Percentiles rank a stretch among this genome's conserved stretches.
These are phyloP conservation scores for Carallia pectinifolia DNA, from an alignment of 345 rosid species.

Conservation along the genomic window DNA sequence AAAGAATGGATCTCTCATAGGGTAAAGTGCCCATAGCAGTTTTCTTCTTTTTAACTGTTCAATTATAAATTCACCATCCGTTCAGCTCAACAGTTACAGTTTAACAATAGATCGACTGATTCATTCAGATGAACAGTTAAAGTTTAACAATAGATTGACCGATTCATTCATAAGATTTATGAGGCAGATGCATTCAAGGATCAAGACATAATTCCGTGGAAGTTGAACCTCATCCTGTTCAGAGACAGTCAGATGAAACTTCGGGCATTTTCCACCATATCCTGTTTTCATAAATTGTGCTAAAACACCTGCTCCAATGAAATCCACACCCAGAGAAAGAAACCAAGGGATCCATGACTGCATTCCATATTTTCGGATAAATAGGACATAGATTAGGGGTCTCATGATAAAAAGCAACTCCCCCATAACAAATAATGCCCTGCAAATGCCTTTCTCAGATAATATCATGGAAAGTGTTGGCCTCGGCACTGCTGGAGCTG, in stretches of 20 bases:
- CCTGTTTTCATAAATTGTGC: conserved; percentile 37
- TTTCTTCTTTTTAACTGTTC: conserved; percentile 76
- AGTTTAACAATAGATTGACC: neutral
- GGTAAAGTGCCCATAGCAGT: conserved; percentile 83
- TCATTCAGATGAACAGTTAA: neutral
- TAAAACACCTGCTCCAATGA: conserved; percentile 53
- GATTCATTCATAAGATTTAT: neutral
- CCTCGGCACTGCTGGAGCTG: conserved; percentile 44
- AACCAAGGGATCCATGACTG: conserved; percentile 95
- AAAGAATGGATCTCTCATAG: conserved; percentile 96
- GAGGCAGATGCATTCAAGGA: neutral
- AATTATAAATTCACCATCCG: conserved; percentile 12
- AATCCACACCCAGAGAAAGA: conserved; percentile 68
- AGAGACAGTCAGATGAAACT: conserved; percentile 41
- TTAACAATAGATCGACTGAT: neutral
- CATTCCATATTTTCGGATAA: conserved; percentile 70
- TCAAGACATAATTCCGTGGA: neutral
- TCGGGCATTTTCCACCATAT: conserved; percentile 37
- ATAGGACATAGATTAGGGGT: conserved; percentile 84
- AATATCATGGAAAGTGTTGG: conserved; percentile 49
- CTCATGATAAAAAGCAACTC: conserved; percentile 75
- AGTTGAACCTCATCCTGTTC: conserved; percentile 77
- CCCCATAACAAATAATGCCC: conserved; percentile 60
- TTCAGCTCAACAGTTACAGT: conserved; percentile 5
- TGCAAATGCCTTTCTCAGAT: conserved; percentile 62